These are phyloP conservation scores for Scenedesmus sp. DNA, from an alignment of 163 green algal species.

Conservation along the genomic window DNA sequence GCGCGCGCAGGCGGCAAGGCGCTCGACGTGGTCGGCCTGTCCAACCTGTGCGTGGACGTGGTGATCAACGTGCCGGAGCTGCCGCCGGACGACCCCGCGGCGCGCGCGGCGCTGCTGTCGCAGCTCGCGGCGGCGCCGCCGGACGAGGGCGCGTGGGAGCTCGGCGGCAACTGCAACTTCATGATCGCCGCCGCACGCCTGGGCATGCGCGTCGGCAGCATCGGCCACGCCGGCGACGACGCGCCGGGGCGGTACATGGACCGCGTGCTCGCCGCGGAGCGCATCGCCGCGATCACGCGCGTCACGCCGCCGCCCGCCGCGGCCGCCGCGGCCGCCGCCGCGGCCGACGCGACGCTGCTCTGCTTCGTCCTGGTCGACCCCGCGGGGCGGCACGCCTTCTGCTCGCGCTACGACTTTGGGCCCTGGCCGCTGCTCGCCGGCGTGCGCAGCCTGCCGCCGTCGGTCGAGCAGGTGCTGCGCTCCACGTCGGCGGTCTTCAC, in stretches of 20 bases:
- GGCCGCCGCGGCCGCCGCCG: conserved; percentile 2
- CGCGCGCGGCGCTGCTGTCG: conserved; percentile 53
- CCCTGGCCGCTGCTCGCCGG: conserved; percentile 86
- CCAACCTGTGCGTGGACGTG: conserved; percentile 94
- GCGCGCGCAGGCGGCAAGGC: no score
- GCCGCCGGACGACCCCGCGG: conserved; percentile 49
- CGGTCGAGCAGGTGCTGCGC: conserved; percentile 16
- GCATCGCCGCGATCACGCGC: conserved; percentile 58
- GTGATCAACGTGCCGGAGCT: conserved; percentile 72
- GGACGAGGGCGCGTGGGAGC: conserved; percentile 62
- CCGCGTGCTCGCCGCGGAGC: conserved; percentile 72
- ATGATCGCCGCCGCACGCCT: conserved; percentile 83
- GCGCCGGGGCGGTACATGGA: conserved; percentile 84
- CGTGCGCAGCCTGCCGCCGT: conserved; percentile 17
- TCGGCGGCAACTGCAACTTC: conserved; percentile 91
- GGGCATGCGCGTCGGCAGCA: conserved; percentile 68
- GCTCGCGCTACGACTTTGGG: conserved; percentile 90
- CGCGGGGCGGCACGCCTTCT: conserved; percentile 71
- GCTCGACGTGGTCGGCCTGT: conserved; percentile 78
- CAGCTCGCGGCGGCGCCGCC: conserved; percentile 52
- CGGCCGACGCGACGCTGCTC: conserved; percentile 71
- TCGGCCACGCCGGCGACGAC: conserved; percentile 87
- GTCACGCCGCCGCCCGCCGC: conserved; percentile 43
- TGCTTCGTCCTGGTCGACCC: conserved; percentile 89
- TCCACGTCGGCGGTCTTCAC: conserved; percentile 64